Percentiles rank a stretch among this genome's conserved stretches.
phyloP scores from a whole-genome alignment of 2,329 filamentous ascomycete species.

The Pseudogymnoascus sp. region DNA sequence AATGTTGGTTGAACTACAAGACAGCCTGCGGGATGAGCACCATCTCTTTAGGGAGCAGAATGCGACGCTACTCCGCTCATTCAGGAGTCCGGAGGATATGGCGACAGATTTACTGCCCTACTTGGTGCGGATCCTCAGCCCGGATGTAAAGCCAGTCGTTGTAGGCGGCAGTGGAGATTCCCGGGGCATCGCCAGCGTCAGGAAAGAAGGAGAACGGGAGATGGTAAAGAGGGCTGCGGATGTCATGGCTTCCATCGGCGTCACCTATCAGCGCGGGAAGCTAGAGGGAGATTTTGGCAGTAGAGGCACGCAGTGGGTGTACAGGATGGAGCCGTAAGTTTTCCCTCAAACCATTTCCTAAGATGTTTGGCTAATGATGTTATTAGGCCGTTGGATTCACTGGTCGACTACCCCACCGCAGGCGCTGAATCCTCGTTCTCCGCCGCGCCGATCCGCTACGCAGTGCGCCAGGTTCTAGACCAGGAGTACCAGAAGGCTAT shows the following conservation, averaged over 20 bases:
- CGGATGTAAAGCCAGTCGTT: constrained; percentile 84
- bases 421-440: constrained; percentile 42
- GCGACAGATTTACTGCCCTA: constrained; percentile 79
- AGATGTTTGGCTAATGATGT: not conserved
- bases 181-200: constrained; percentile 68
- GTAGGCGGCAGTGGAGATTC: constrained; percentile 60
- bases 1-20: constrained; percentile 64
- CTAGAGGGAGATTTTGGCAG: constrained; percentile 60
- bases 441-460: constrained; percentile 73
- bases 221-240: constrained; percentile 74
- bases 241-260: constrained; percentile 73
- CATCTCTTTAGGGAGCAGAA: constrained; percentile 30
- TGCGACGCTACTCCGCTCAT: constrained; percentile 63
- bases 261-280: constrained; percentile 70
- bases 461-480: constrained; percentile 85
- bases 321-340: constrained; percentile 87
- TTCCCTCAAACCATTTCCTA: not conserved
- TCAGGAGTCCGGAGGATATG: constrained; percentile 69
- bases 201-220: constrained; percentile 72
- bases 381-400: constrained; percentile 58
- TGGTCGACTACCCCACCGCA: constrained; percentile 66
- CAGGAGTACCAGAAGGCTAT: constrained; percentile 76
- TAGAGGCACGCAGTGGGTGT: constrained; percentile 62
- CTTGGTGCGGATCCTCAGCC: constrained; percentile 72
- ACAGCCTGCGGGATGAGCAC: constrained; percentile 49